Evolutionary conservation across 352 stramenopile genomes (phyloP).

Genomic region (Pythium rhizo-oryzae): DNA sequence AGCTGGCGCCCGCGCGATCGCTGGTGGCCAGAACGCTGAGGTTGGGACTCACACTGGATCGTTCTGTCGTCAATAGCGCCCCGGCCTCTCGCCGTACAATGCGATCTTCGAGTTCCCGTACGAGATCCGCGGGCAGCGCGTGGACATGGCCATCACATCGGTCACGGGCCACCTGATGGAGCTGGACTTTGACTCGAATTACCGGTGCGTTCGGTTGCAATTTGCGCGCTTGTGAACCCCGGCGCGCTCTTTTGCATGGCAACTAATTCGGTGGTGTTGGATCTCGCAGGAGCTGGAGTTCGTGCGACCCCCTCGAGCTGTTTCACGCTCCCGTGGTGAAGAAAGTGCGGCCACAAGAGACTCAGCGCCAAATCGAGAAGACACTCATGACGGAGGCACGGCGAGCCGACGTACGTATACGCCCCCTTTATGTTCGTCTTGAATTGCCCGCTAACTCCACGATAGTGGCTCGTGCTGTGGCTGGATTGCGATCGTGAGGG

Average conservation of each 20-base stretch:
- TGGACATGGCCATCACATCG: constrained; percentile 95
- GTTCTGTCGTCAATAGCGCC: constrained; percentile 38
- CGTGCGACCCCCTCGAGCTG: constrained; percentile 93
- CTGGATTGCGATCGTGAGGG: constrained; percentile 99
- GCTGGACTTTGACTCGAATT: constrained; percentile 92
- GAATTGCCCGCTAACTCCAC: too few relatives aligned
- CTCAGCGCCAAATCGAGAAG: constrained; percentile 88
- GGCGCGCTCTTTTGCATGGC: too few relatives aligned
- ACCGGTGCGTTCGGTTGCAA: constrained; percentile 49
- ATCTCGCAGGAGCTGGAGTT: constrained; percentile 89
- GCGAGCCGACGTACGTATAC: constrained; percentile 56
- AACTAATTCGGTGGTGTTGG: not conserved
- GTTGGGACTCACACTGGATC: not conserved
- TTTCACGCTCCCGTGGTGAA: constrained; percentile 92
- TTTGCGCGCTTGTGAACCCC: too few relatives aligned
- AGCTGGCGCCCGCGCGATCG: not conserved
- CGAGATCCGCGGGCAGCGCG: constrained; percentile 76
- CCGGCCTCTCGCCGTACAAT: constrained; percentile 88
- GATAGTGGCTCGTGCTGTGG: constrained; percentile 95
- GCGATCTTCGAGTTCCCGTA: constrained; percentile 92
- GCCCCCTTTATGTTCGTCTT: too few relatives aligned
- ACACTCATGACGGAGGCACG: constrained; percentile 90
- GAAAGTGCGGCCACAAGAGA: constrained; percentile 78
- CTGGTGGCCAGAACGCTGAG: constrained; percentile 1
- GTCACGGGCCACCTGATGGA: constrained; percentile 98